A percentile compares a stretch with the other conserved stretches of the same genome.
These are phyloP conservation scores for Backusella sp. DNA, from an alignment of 192 early-diverging fungal species.

Conservation along the genomic window DNA sequence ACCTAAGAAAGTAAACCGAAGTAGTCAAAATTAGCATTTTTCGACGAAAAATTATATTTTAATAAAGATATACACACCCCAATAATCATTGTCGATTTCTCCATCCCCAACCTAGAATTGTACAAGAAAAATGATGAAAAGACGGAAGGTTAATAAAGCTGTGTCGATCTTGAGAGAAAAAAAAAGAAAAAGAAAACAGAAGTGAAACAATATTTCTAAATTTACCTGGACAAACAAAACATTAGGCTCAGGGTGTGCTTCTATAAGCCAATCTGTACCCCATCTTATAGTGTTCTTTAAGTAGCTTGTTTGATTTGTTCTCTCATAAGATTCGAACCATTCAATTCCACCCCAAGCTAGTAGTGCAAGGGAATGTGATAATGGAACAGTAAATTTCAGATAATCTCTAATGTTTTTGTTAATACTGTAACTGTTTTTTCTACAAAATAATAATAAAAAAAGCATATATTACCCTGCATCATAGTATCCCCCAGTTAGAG, in stretches of 20 bases:
- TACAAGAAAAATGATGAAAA: background rate
- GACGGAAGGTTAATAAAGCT: background rate
- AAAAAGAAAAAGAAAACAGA: background rate
- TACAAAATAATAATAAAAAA: background rate
- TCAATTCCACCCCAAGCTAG: constrained; percentile 50
- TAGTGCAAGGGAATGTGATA: constrained; percentile 42
- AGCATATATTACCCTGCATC: constrained; percentile 9
- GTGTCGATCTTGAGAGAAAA: background rate
- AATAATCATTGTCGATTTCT: constrained; percentile 46
- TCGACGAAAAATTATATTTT: background rate
- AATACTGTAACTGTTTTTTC: background rate
- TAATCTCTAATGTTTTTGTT: constrained; percentile 29
- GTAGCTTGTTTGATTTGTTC: constrained; percentile 39
- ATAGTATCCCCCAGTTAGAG: constrained; percentile 18
- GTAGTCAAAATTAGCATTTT: background rate
- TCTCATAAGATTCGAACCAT: constrained; percentile 46
- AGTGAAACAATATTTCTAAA: background rate
- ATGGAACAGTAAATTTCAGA: constrained; percentile 51
- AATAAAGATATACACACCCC: constrained; percentile 28
- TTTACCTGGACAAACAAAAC: constrained; percentile 45
- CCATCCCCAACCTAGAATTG: constrained; percentile 29
- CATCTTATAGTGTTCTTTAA: constrained; percentile 45
- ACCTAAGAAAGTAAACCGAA: background rate
- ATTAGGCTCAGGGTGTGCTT: constrained; percentile 45
- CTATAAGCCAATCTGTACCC: constrained; percentile 56